These are phyloP conservation scores for Xylaria sp. DNA, from an alignment of 2,329 filamentous ascomycete species.

Conservation along the genomic window DNA sequence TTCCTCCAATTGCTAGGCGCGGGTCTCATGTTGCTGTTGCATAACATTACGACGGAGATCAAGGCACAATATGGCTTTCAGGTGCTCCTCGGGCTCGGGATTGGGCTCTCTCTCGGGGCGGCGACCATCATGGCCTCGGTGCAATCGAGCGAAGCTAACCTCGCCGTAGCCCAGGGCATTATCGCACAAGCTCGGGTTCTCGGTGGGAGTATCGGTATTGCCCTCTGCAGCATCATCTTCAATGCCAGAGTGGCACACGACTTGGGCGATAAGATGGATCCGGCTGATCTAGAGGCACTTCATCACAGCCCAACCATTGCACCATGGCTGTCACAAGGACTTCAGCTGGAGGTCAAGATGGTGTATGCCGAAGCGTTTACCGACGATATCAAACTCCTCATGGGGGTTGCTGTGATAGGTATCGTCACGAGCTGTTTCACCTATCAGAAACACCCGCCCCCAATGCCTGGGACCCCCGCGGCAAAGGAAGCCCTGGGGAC, in stretches of 20 bases:
- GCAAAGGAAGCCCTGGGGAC: slow-evolving; percentile 36
- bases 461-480: slow-evolving; percentile 35
- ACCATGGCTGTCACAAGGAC: slow-evolving; percentile 42
- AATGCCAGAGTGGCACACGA: slow-evolving; percentile 50
- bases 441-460: slow-evolving; percentile 49
- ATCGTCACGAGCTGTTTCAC: slow-evolving; percentile 52
- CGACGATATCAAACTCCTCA: slow-evolving; percentile 54
- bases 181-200: slow-evolving; percentile 65
- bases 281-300: slow-evolving; percentile 48
- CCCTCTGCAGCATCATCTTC: slow-evolving; percentile 64
- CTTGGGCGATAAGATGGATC: slow-evolving; percentile 45
- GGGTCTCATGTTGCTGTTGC: slow-evolving; percentile 55
- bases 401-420: slow-evolving; percentile 50
- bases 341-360: slow-evolving; percentile 45
- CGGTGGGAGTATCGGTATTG: slow-evolving; percentile 64
- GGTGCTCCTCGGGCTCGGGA: slow-evolving; percentile 62
- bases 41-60: slow-evolving; percentile 41
- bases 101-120: slow-evolving; percentile 62
- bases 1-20: slow-evolving; percentile 59
- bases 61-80: slow-evolving; percentile 60
- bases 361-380: slow-evolving; percentile 55
- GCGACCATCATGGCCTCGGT: slow-evolving; percentile 64
- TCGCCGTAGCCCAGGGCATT: slow-evolving; percentile 64
- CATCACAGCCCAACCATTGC: slow-evolving; percentile 52
- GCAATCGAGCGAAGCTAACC: slow-evolving; percentile 53